Base-by-base conservation (phyloP, 2,329 filamentous ascomycete species). In the Trichoderma arundinaceum region DNA sequence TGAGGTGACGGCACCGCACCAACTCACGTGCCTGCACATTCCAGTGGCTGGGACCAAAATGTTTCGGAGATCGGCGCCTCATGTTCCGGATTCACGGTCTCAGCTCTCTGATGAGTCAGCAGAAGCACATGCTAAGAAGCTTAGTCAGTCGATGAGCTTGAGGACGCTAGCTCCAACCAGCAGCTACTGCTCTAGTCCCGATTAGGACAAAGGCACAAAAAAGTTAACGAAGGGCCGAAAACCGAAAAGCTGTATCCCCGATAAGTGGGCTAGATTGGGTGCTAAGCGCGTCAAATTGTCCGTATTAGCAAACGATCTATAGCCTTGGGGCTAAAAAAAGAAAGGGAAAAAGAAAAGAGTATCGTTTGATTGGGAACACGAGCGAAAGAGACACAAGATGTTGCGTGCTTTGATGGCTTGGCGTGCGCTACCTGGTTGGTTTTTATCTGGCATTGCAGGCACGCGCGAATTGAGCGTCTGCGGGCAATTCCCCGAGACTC, bases 1-100 rank as follows among this genome's bases (percentile, higher is more conserved):
- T 64, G 51, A 62, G 60, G 44, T 66, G 64, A 57, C 64, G 64
- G 54, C 54, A 60, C 57, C 62, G n/a, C 33, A 41, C 8, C 44
- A 28, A 41, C 62, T 64, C 62, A 64, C 62, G 62, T 64, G 62
- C 51, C 38, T 51, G n/a, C n/a, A 15, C 43, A 46, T 49, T 38
- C 43, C 15, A 35, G 28, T 51, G 35, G 32, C 28, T 46, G 46
- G 62, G 19, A 19, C 4, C 22, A 28, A 28, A 28, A 28, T 28
- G 22, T 53, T 35, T 61, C 57, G 64, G 57, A 56, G 49, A 58
- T 54, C 53, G 64, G 57, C 49, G 33, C 46, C 19, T 28, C 9
- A 33, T 61, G 13, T 39, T 56, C 57, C 57, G 57, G 53, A 43
- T 48, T 13, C 38, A 28, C 13, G 28, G 28, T n/a, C 17, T 39